Percentiles rank a stretch among this genome's conserved stretches.
Evolutionary conservation across 2,329 filamentous ascomycete genomes (phyloP).

Genomic region (Epichloe sibirici): DNA sequence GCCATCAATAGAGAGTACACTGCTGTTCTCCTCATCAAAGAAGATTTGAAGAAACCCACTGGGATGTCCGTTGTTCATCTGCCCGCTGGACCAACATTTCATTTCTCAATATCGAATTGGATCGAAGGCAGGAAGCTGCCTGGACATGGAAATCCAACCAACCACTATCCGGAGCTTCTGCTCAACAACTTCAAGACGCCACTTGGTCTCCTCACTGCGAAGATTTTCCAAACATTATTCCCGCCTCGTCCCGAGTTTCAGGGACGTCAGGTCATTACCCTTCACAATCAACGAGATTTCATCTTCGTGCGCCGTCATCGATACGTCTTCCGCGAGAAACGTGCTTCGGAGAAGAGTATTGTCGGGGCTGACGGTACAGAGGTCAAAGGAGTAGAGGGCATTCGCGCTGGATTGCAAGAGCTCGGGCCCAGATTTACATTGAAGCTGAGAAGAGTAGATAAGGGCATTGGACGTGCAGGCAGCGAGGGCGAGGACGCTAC

Average conservation of each 20-base stretch:
- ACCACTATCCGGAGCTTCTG: slow-evolving; percentile 80
- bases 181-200: slow-evolving; percentile 94
- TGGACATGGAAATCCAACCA: slow-evolving; percentile 78
- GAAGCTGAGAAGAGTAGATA: slow-evolving; percentile 83
- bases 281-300: slow-evolving; percentile 93
- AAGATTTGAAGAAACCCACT: slow-evolving; percentile 76
- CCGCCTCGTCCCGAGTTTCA: slow-evolving; percentile 72
- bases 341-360: slow-evolving; percentile 75
- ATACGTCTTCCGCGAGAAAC: slow-evolving; percentile 87
- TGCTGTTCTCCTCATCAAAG: slow-evolving; percentile 70
- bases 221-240: slow-evolving; percentile 52
- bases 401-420: slow-evolving; percentile 82
- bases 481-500: slow-evolving; percentile 61
- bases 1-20: slow-evolving; percentile 75
- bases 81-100: slow-evolving; percentile 77
- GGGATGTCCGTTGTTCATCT: slow-evolving; percentile 77
- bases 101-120: slow-evolving; percentile 86
- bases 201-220: slow-evolving; percentile 75
- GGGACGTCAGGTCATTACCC: slow-evolving; percentile 78
- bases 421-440: slow-evolving; percentile 63
- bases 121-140: slow-evolving; percentile 77
- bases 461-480: slow-evolving; percentile 62
- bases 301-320: slow-evolving; percentile 86
- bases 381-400: slow-evolving; percentile 72
- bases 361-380: slow-evolving; percentile 70